Evolutionary conservation across 306 rosid species (phyloP).

Genomic region (Prosopis cineraria): DNA sequence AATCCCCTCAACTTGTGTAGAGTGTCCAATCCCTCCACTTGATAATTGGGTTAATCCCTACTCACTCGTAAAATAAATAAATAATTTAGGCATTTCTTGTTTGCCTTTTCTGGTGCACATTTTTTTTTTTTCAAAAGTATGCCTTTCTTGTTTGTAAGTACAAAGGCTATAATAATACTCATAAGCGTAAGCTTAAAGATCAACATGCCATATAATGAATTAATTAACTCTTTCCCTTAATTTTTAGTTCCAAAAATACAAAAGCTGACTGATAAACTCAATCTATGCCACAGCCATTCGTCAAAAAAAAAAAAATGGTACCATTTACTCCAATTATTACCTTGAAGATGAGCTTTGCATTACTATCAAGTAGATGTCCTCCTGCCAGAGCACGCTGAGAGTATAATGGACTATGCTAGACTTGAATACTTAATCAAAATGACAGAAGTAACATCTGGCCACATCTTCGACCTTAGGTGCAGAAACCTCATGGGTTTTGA

Average conservation of each 20-base stretch:
- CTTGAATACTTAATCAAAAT: conserved; percentile 23
- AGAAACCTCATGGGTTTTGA: too few relatives aligned
- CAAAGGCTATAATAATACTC: not conserved
- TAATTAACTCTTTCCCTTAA: not conserved
- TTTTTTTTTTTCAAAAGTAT: not conserved
- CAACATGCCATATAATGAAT: too few relatives aligned
- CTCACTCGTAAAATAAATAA: too few relatives aligned
- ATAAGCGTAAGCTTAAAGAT: not conserved
- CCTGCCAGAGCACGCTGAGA: not conserved
- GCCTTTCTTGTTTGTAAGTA: too few relatives aligned
- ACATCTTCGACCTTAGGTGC: too few relatives aligned
- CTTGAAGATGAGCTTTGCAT: conserved; percentile 11
- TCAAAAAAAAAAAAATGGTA: not conserved
- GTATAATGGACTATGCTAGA: not conserved
- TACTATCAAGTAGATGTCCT: not conserved
- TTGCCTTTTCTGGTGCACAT: not conserved
- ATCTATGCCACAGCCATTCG: not conserved
- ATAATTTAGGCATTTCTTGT: not conserved
- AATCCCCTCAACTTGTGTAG: too few relatives aligned
- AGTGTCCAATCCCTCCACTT: too few relatives aligned
- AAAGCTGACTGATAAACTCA: conserved; percentile 5
- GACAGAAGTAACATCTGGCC: not conserved
- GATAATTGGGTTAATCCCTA: too few relatives aligned
- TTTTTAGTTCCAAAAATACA: conserved; percentile 1
- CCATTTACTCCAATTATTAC: not conserved